phyloP scores from a whole-genome alignment of 306 rosid species.

The Abrus precatorius region DNA sequence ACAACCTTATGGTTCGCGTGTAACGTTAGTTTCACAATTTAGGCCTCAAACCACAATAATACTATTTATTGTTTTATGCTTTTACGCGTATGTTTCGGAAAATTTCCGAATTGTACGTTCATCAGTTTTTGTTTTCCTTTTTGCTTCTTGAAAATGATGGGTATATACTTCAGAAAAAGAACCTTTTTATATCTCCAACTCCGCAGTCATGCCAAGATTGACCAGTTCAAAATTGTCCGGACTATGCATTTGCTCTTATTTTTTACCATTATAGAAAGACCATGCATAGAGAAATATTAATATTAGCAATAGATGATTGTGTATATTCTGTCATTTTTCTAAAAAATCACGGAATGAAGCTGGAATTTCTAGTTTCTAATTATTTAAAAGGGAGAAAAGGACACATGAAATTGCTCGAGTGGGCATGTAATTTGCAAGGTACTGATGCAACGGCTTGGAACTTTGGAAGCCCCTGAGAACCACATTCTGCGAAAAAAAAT shows the following conservation, averaged over 20 bases:
- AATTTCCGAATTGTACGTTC: constrained; percentile 10
- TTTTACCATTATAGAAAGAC: background rate
- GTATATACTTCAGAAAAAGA: background rate
- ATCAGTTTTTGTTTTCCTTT: background rate
- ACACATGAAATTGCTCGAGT: background rate
- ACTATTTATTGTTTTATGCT: background rate
- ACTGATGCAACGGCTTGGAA: background rate
- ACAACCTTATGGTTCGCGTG: constrained; percentile 4
- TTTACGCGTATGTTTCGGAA: background rate
- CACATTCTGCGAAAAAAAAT: background rate
- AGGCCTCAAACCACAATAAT: constrained; percentile 12
- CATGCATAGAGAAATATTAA: background rate
- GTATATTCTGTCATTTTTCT: background rate
- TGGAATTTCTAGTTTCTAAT: background rate
- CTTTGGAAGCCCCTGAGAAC: background rate
- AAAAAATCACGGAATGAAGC: background rate
- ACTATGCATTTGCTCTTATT: background rate
- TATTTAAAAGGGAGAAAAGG: background rate
- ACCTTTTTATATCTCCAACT: background rate
- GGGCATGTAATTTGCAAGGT: background rate
- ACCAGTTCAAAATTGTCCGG: background rate
- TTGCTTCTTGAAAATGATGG: background rate
- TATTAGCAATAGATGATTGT: background rate
- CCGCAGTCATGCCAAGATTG: background rate
- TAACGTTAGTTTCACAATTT: background rate